A percentile compares a stretch with the other conserved stretches of the same genome.
phyloP scores from a whole-genome alignment of 805 yeast genomes.

The Saccharomycopsis babjevae region DNA sequence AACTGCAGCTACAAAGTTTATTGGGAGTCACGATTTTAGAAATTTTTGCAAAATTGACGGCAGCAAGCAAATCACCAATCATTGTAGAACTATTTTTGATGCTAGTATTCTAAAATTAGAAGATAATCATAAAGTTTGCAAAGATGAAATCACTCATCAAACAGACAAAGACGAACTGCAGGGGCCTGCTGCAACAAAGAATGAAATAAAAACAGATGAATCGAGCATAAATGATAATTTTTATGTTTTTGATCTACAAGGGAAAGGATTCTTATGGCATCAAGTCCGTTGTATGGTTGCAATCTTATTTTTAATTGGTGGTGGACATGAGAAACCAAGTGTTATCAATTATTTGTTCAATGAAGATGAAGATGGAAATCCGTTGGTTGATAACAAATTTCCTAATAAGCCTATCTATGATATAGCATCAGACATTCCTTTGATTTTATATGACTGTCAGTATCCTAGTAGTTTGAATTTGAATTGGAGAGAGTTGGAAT shows the following conservation, averaged over 20 bases:
- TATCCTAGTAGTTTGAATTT: slow-evolving; percentile 51
- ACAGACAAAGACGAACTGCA: slow-evolving; percentile 13
- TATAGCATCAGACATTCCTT: slow-evolving; percentile 85
- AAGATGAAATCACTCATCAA: slow-evolving; percentile 15
- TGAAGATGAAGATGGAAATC: slow-evolving; percentile 28
- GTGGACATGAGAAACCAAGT: slow-evolving; percentile 51
- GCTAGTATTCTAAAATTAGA: background rate
- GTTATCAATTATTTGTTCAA: slow-evolving; percentile 53
- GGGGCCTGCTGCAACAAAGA: slow-evolving; percentile 2
- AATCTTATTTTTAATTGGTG: slow-evolving; percentile 69
- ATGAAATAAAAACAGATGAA: background rate
- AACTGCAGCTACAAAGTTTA: slow-evolving; percentile 48
- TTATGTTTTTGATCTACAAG: slow-evolving; percentile 67
- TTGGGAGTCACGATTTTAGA: slow-evolving; percentile 83
- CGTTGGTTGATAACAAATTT: background rate
- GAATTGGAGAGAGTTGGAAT: slow-evolving; percentile 36
- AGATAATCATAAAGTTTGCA: slow-evolving; percentile 7
- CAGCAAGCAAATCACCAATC: slow-evolving; percentile 81
- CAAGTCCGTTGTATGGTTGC: slow-evolving; percentile 97
- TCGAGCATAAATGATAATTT: slow-evolving; percentile 28
- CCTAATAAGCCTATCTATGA: slow-evolving; percentile 73
- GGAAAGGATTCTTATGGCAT: slow-evolving; percentile 94
- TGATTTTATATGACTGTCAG: slow-evolving; percentile 77
- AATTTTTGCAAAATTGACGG: slow-evolving; percentile 94
- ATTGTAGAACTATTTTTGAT: slow-evolving; percentile 43